Conservation (phyloP, 257 asterid genomes). For the Ophiorrhiza pumila region DNA sequence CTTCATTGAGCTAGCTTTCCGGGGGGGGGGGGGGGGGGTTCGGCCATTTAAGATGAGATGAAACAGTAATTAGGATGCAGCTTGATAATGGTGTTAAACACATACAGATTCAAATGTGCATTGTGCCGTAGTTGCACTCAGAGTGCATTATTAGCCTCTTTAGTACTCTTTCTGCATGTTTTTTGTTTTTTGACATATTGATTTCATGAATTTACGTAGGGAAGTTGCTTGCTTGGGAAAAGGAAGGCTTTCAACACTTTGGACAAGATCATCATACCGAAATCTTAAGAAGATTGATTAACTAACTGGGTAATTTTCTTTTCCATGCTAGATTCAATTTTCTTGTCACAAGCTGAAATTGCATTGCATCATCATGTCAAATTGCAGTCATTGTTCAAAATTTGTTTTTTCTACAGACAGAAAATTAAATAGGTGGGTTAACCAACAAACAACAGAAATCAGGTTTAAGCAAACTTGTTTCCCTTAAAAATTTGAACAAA, state of each 20-base stretch:
- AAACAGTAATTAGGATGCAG: not conserved
- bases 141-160: no score
- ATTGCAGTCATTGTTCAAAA: not conserved
- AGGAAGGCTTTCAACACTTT: no score
- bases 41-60: not conserved
- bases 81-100: not conserved
- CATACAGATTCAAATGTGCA: not conserved
- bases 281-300: no score
- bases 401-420: not conserved
- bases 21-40: no score
- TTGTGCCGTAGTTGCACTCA: not conserved
- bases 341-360: not conserved
- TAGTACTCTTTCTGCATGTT: no score
- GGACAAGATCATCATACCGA: no score
- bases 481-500: slow-evolving; percentile 2
- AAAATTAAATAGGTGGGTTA: not conserved
- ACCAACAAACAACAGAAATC: not conserved
- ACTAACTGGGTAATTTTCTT: not conserved
- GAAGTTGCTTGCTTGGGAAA: no score
- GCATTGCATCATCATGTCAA: not conserved
- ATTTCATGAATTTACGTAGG: no score
- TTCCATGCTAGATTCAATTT: not conserved
- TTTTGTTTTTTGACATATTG: no score
- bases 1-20: slow-evolving; percentile 4
- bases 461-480: not conserved